Base-by-base conservation (phyloP, 441 rosid genomes). In the California macrophylla region DNA sequence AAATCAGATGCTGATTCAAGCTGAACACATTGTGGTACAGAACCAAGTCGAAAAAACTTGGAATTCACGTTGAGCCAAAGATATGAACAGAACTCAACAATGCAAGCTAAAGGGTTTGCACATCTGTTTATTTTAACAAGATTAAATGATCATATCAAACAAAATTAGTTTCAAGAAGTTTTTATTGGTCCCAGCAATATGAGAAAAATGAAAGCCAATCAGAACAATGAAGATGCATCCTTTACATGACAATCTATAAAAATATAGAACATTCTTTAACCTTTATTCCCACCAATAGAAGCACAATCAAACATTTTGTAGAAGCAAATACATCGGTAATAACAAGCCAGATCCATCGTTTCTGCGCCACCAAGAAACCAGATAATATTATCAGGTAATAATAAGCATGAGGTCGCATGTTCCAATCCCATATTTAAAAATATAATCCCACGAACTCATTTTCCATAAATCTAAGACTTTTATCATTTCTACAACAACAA, bases 211-310 rank as follows among this genome's bases (percentile, higher is more conserved):
- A 42, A 42, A 0, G 0, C n/a, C n/a, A n/a, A 40, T 32, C 38
- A 5, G 7, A 40, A 10, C 52, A 12, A 12, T 42, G 16, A 32
- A 32, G 4, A 0, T 32, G 0, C 7, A 32, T 32, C 38, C 38
- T 32, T 8, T 32, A 0, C 7, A 32, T 8, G 38, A 32, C 4
- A 32, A 32, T 32, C 7, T 42, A 42, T 10, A 9, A 42, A 13
- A 12, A 15, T 42, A 42, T 16, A 26, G 18, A 32, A 1, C 36
- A 45, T 15, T 28, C 40, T 64, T 23, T 77, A 89, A 96, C 98
- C 88, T 20, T 80, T 82, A 47, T 86, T 89, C 72, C 94, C 98
- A 63, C 88, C 88, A 20, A 87, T 89, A 75, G 84, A 89, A 77
- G 84, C 82, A 70, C 82, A 80, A 52, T 84, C 89, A 72, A 85